Conservation (phyloP, 23 red algal species). For the Pyropia yezoensis region DNA sequence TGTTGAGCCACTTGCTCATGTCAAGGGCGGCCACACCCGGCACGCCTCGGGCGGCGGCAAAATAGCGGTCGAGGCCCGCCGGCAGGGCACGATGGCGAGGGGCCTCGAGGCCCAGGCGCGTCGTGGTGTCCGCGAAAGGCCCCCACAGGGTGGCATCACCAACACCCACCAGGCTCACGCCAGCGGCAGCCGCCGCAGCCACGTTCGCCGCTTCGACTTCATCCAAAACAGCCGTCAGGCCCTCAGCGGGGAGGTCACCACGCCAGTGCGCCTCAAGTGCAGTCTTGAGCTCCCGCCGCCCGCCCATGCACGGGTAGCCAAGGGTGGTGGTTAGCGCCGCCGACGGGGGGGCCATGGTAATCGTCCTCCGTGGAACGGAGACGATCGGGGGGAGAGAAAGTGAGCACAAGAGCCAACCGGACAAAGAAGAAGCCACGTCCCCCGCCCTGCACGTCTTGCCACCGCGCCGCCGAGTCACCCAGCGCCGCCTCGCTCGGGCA, state of each 20-base stretch:
- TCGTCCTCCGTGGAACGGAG: too few species aligned
- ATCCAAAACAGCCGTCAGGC: conserved; percentile 26
- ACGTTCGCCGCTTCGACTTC: conserved; percentile 14
- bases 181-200: conserved; percentile 26
- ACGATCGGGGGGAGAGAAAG: too few species aligned
- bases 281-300: conserved; percentile 81
- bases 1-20: conserved; percentile 85
- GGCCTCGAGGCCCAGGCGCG: conserved; percentile 37
- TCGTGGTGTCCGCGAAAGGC: conserved; percentile 62
- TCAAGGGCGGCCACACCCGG: conserved; percentile 43
- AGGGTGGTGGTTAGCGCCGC: conserved; percentile 28
- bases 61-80: conserved; percentile 41
- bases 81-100: conserved; percentile 23
- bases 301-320: conserved; percentile 80
- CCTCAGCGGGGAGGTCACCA: conserved; percentile 18
- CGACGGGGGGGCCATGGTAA: neutral
- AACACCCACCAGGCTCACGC: conserved; percentile 36
- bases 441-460: too few species aligned
- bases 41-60: conserved; percentile 77
- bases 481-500: too few species aligned
- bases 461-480: too few species aligned
- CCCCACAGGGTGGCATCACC: conserved; percentile 75
- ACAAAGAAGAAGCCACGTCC: too few species aligned
- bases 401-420: too few species aligned
- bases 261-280: conserved; percentile 70